Percentiles rank a stretch among this genome's conserved stretches.
phyloP scores from a whole-genome alignment of 1,284 basidiomycete species.

The Rugosomyces carneus region DNA sequence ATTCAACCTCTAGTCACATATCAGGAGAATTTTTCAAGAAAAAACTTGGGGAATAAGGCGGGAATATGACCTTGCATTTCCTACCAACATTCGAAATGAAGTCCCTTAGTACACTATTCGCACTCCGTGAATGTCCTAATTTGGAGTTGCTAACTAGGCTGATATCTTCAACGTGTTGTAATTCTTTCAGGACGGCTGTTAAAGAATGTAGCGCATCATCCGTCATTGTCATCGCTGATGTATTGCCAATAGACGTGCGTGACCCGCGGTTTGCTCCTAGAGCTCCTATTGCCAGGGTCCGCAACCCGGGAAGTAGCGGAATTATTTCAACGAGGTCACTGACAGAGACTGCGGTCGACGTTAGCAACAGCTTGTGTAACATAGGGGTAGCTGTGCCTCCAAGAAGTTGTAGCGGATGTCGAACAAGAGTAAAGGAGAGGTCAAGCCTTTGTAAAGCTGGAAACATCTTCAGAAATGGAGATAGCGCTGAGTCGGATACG shows the following conservation, averaged over 20 bases:
- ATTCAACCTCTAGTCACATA: constrained; percentile 40
- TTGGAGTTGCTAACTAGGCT: constrained; percentile 61
- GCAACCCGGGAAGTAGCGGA: constrained; percentile 33
- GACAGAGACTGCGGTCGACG: constrained; percentile 44
- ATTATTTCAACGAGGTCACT: constrained; percentile 38
- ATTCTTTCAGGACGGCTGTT: constrained; percentile 34
- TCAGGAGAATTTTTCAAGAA: background rate
- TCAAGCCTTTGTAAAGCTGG: constrained; percentile 52
- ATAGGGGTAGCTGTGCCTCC: constrained; percentile 15
- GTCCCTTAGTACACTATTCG: constrained; percentile 33
- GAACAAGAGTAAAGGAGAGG: constrained; percentile 57
- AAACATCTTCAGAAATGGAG: constrained; percentile 37
- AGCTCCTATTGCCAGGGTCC: constrained; percentile 52
- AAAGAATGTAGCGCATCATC: constrained; percentile 43
- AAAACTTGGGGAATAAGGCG: background rate
- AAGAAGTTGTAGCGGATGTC: constrained; percentile 27
- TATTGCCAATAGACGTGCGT: constrained; percentile 37
- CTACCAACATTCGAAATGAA: constrained; percentile 52
- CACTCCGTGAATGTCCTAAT: constrained; percentile 36
- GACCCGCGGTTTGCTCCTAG: constrained; percentile 46
- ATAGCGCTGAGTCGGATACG: constrained; percentile 44
- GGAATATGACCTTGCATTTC: constrained; percentile 44
- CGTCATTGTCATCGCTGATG: constrained; percentile 48
- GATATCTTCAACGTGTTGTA: constrained; percentile 39
- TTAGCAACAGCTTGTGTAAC: constrained; percentile 57